Evolutionary conservation across 2,329 filamentous ascomycete genomes (phyloP).

Genomic region (Graphilbum sp.): DNA sequence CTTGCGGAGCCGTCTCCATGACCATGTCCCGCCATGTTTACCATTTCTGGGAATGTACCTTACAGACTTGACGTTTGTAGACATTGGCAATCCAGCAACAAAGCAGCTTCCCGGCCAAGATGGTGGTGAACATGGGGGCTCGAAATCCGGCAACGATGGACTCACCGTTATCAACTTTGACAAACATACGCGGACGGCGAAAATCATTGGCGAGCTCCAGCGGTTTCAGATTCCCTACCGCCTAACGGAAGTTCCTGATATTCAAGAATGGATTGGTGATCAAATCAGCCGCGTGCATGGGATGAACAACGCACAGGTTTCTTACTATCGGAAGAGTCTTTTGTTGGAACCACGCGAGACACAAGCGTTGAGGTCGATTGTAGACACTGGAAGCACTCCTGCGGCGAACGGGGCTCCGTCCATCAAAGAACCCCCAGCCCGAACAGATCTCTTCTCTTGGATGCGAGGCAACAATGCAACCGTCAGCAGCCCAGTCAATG

Average conservation of each 20-base stretch:
- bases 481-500: not conserved
- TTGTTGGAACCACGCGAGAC: slow-evolving; percentile 61
- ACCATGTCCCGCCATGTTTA: slow-evolving; percentile 78
- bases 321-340: slow-evolving; percentile 66
- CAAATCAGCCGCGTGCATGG: slow-evolving; percentile 65
- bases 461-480: slow-evolving; percentile 2
- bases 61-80: slow-evolving; percentile 89
- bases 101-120: slow-evolving; percentile 49
- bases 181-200: slow-evolving; percentile 86
- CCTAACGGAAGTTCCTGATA: slow-evolving; percentile 64
- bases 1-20: slow-evolving; percentile 66
- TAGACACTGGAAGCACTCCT: slow-evolving; percentile 11
- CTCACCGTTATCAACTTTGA: slow-evolving; percentile 91
- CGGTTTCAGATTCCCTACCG: slow-evolving; percentile 90
- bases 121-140: slow-evolving; percentile 21
- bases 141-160: slow-evolving; percentile 45
- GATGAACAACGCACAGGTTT: slow-evolving; percentile 37
- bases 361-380: slow-evolving; percentile 13
- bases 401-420: not conserved
- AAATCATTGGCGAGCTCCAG: slow-evolving; percentile 90
- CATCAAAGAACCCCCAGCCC: not conserved
- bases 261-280: slow-evolving; percentile 83
- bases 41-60: slow-evolving; percentile 94
- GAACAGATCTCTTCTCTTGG: slow-evolving; percentile 2
- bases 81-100: slow-evolving; percentile 79